phyloP scores from a whole-genome alignment of 768 basidiomycete genomes.

The Butyriboletus loyo region DNA sequence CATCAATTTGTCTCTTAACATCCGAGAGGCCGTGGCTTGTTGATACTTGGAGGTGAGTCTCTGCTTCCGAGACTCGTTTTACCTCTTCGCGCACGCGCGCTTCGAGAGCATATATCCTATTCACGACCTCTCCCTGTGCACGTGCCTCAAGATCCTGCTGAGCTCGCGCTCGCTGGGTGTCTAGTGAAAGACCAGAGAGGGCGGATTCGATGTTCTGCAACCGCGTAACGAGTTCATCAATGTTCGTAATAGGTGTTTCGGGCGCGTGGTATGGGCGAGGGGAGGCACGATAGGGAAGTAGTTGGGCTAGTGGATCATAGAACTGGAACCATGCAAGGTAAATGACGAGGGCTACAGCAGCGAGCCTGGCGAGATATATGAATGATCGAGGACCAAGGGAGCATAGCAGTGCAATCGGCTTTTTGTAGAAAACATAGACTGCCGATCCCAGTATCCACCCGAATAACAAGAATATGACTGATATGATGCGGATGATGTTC shows the following conservation, averaged over 20 bases:
- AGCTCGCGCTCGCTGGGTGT: slow-evolving; percentile 47
- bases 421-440: slow-evolving; percentile 45
- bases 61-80: slow-evolving; percentile 50
- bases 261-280: slow-evolving; percentile 49
- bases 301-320: slow-evolving; percentile 32
- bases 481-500: slow-evolving; percentile 26
- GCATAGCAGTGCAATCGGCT: slow-evolving; percentile 43
- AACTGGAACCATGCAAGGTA: slow-evolving; percentile 47
- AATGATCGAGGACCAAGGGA: slow-evolving; percentile 33
- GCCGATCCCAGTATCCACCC: slow-evolving; percentile 50
- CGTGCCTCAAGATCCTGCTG: slow-evolving; percentile 54
- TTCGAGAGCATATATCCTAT: slow-evolving; percentile 57
- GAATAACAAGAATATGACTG: slow-evolving; percentile 38
- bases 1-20: slow-evolving; percentile 56
- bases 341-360: slow-evolving; percentile 41
- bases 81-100: slow-evolving; percentile 45
- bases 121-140: slow-evolving; percentile 49
- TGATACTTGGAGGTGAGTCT: slow-evolving; percentile 44
- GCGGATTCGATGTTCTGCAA: slow-evolving; percentile 62
- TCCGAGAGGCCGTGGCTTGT: slow-evolving; percentile 45
- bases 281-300: slow-evolving; percentile 34
- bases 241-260: slow-evolving; percentile 57
- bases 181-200: slow-evolving; percentile 56
- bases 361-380: slow-evolving; percentile 38
- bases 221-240: slow-evolving; percentile 62